These are phyloP conservation scores for Tanacetum coccineum DNA, from an alignment of 129 eudicot genomes.

Conservation along the genomic window DNA sequence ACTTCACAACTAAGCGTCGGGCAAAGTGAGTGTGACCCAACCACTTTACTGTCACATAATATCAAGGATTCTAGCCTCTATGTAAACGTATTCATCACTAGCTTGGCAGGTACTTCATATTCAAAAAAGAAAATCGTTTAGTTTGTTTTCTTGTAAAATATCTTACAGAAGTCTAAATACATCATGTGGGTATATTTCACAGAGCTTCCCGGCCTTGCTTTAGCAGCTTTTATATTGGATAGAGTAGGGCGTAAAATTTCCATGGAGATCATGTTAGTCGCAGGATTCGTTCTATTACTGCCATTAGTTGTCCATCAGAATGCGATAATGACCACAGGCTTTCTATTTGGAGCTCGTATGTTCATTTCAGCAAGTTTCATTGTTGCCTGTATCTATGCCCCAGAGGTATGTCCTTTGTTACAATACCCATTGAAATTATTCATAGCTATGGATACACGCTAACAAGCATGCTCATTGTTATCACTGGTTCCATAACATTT, in stretches of 20 bases:
- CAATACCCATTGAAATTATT: not conserved
- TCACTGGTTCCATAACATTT: not conserved
- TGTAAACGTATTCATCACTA: constrained; percentile 52
- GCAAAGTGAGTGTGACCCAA: constrained; percentile 33
- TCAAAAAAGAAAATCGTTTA: not conserved
- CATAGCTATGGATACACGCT: not conserved
- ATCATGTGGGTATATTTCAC: constrained; percentile 17
- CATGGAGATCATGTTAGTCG: constrained; percentile 51
- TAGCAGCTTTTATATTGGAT: constrained; percentile 62
- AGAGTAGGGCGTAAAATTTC: constrained; percentile 60
- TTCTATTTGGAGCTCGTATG: constrained; percentile 63
- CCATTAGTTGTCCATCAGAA: constrained; percentile 51
- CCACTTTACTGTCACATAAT: constrained; percentile 14
- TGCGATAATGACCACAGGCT: constrained; percentile 36
- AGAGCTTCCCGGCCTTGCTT: constrained; percentile 71
- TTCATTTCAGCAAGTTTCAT: constrained; percentile 46
- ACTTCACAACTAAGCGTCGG: constrained; percentile 57
- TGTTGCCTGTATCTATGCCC: constrained; percentile 46
- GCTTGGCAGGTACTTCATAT: constrained; percentile 29
- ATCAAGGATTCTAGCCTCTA: constrained; percentile 39
- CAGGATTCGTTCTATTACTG: constrained; percentile 39
- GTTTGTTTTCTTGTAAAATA: not conserved
- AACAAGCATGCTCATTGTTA: not conserved
- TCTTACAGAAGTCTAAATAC: not conserved
- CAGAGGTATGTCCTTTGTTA: constrained; percentile 41